These are phyloP conservation scores for Orbilia javanica DNA, from an alignment of 2,329 filamentous ascomycete genomes.

Conservation along the genomic window DNA sequence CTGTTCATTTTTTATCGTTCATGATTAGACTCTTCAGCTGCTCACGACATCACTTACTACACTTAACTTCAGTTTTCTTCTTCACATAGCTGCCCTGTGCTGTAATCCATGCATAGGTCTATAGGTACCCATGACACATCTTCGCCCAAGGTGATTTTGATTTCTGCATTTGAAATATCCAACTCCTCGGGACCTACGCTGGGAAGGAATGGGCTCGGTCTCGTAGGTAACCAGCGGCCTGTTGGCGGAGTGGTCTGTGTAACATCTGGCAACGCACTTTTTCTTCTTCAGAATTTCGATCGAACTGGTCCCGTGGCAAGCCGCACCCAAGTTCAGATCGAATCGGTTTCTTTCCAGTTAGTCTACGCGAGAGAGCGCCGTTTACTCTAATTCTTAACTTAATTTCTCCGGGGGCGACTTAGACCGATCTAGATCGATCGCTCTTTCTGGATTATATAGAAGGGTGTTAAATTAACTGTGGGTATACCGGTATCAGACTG, in stretches of 20 bases:
- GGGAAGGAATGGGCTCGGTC: no score
- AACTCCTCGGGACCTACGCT: not conserved
- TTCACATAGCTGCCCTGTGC: not conserved
- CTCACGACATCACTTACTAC: not conserved
- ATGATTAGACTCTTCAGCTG: slow-evolving; percentile 3
- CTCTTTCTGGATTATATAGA: no score
- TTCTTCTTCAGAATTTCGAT: not conserved
- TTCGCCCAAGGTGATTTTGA: not conserved
- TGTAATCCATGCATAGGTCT: not conserved
- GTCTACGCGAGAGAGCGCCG: slow-evolving; percentile 5
- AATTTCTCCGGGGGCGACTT: not conserved
- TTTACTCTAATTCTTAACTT: no score
- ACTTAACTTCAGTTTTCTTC: not conserved
- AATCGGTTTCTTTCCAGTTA: slow-evolving; percentile 16
- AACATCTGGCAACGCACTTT: slow-evolving; percentile 28
- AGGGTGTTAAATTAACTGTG: not conserved
- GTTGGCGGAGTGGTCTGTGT: slow-evolving; percentile 26
- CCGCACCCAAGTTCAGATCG: slow-evolving; percentile 11
- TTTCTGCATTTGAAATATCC: slow-evolving; percentile 5
- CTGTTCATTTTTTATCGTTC: not conserved
- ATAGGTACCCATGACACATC: no score
- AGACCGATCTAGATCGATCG: not conserved
- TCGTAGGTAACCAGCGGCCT: not conserved
- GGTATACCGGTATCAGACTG: no score
- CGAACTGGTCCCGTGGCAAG: no score